Base-by-base conservation (phyloP, 2,329 filamentous ascomycete species). In the Tolypocladium inflatum region DNA sequence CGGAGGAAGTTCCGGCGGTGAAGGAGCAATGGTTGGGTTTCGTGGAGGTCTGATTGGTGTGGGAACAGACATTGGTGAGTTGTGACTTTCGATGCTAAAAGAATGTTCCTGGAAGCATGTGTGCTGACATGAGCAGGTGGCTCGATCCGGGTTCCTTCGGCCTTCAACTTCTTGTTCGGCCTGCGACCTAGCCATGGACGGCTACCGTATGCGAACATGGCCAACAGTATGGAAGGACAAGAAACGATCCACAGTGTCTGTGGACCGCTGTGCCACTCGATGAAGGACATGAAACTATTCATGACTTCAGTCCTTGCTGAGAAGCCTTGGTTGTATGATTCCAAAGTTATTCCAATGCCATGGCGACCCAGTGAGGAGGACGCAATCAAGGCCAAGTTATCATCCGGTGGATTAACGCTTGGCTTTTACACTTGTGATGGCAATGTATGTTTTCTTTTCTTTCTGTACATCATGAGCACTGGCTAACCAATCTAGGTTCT, bases 1-100 rank as follows among this genome's bases (percentile, higher is more conserved):
- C 23, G 73, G 73, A 33, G 73, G 73, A 11, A 71, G 67, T 23
- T 72, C 72, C 0, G 73, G 73, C 2, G 73, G 72, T 8, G 72
- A 75, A 58, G 72, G 67, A 17, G 72, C 68, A 0, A 58, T 76
- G 8, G 58, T 71, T 19, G 70, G 68, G 0, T 61, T 74, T 4
- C 62, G 68, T 1, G 74, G 70, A 1, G 67, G 68, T 19, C 53
- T 66, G 0, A 62, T 73, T 0, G 73, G 73, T 1, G 58, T 74
- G 3, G 72, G 72, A 4, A 74, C 72, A 0, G 73, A 75, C 54
- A 70, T 73, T 56, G 68, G 51, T 53, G 13, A 30, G 19, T 21
- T 43, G 41, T 10, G 33, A 2, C 30, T 33, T 33, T 33, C 30
- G 5, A 33, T 33, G 4, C 33, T 35, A 10, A 35, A 10, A 10